Base-by-base conservation (phyloP, 2,329 filamentous ascomycete genomes). In the Nemania sp. region DNA sequence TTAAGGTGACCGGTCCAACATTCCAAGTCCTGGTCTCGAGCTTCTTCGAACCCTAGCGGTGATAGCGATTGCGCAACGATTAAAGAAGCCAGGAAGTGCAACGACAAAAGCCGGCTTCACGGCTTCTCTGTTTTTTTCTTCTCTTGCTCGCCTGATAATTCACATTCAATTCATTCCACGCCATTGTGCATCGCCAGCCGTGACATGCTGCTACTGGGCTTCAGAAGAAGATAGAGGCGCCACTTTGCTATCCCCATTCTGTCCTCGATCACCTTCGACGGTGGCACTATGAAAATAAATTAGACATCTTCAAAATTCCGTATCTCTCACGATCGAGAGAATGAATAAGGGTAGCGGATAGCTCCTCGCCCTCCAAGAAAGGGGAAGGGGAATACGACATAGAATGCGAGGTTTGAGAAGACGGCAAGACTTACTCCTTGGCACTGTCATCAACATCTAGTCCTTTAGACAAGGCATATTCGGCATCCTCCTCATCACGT, bases 381-480 rank as follows among this genome's bases (percentile, higher is more conserved):
- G n/a, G 11, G 15, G 6, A 19, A 42, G 14, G 15, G 15, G n/a
- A 34, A 34, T 6, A n/a, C n/a, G n/a, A n/a, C n/a, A n/a, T n/a
- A n/a, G n/a, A n/a, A n/a, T n/a, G n/a, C n/a, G n/a, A n/a, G n/a
- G n/a, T n/a, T n/a, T 19, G 24, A 22, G 12, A 30, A 41, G 19
- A 9, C 9, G 2, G 14, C n/a, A 33, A 36, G 14, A 54, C 55
- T 54, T 28, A 57, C 51, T 70, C 68, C 52, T 69, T 69, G 52
- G 66, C 64, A 46, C 61, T 64, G 63, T 71, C 26, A 63, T 76
- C 54, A 65, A 75, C 31, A 66, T 82, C 39, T 61, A 70, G 23
- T 30, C 70, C 47, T 67, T 71, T 12, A 28, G 61, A 33, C 65
- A 70, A 3, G 64, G 75, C 24, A 77, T 77, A 3, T 50, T 62